phyloP scores from a whole-genome alignment of 1,284 basidiomycete genomes.

The Rhodotorula sp. region DNA sequence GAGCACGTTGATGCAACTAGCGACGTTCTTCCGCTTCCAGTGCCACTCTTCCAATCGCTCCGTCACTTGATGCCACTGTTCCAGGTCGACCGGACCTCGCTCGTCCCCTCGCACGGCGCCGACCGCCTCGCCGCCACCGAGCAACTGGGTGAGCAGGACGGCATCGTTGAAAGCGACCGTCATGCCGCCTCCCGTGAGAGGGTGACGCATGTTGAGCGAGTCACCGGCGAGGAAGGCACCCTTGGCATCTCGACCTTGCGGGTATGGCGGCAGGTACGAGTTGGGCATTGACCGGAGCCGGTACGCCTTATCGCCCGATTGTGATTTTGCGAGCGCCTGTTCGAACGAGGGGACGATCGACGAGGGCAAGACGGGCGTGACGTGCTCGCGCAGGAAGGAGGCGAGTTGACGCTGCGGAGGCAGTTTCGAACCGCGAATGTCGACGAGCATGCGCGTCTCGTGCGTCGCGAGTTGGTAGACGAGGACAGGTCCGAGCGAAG shows the following conservation, averaged over 20 bases:
- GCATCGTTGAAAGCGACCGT: conserved; percentile 86
- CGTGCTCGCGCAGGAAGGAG: conserved; percentile 65
- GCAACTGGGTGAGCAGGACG: conserved; percentile 65
- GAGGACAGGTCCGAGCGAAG: conserved; percentile 70
- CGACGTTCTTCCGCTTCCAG: conserved; percentile 75
- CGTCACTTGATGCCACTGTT: conserved; percentile 64
- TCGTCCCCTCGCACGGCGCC: conserved; percentile 17
- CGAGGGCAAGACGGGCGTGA: conserved; percentile 75
- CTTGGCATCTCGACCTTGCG: conserved; percentile 65
- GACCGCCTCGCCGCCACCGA: conserved; percentile 50
- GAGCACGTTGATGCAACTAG: conserved; percentile 83
- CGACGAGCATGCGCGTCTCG: conserved; percentile 88
- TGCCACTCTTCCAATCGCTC: conserved; percentile 69
- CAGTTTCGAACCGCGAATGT: conserved; percentile 75
- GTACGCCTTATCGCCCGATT: conserved; percentile 56
- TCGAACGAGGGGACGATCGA: conserved; percentile 60
- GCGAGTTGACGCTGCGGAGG: conserved; percentile 72
- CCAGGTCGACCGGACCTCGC: conserved; percentile 47
- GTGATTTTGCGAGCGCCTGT: conserved; percentile 31
- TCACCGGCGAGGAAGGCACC: conserved; percentile 89
- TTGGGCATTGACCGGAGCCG: conserved; percentile 90
- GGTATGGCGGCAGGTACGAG: conserved; percentile 80
- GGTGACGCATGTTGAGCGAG: conserved; percentile 99
- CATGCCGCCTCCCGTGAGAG: conserved; percentile 95
- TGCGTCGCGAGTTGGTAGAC: conserved; percentile 75